A percentile compares a stretch with the other conserved stretches of the same genome.
These are phyloP conservation scores for Psidium guajava DNA, from an alignment of 345 rosid genomes.

Conservation along the genomic window DNA sequence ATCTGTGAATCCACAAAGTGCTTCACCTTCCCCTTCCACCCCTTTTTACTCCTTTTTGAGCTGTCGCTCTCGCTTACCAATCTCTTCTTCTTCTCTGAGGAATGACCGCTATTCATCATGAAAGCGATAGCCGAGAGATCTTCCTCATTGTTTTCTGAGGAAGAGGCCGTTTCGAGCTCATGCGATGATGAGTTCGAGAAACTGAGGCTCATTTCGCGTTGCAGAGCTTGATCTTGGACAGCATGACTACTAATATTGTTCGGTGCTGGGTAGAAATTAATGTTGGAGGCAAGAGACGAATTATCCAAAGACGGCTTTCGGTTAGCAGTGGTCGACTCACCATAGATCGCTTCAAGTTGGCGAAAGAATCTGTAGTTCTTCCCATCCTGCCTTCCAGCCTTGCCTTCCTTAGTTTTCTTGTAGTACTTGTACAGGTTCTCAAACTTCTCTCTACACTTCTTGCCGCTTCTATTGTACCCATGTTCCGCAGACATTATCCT, in stretches of 20 bases:
- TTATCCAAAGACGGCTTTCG: background rate
- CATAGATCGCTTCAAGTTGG: slow-evolving; percentile 49
- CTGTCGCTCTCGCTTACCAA: slow-evolving; percentile 3
- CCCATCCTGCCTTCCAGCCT: slow-evolving; percentile 50
- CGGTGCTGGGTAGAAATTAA: background rate
- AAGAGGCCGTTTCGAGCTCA: slow-evolving; percentile 40
- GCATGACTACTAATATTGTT: slow-evolving; percentile 1
- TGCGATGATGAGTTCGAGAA: slow-evolving; percentile 25
- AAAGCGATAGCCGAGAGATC: slow-evolving; percentile 41
- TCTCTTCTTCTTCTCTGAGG: slow-evolving; percentile 11
- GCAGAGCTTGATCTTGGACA: slow-evolving; percentile 1
- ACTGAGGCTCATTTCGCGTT: slow-evolving; percentile 19
- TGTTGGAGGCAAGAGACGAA: background rate
- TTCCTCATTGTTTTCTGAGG: slow-evolving; percentile 23
- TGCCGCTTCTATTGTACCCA: slow-evolving; percentile 46
- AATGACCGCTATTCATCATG: slow-evolving; percentile 22
- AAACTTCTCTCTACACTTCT: slow-evolving; percentile 56
- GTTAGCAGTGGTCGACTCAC: slow-evolving; percentile 15
- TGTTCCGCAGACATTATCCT: slow-evolving; percentile 49
- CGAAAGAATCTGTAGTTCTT: slow-evolving; percentile 49
- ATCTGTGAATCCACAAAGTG: slow-evolving; percentile 26
- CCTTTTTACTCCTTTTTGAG: slow-evolving; percentile 3
- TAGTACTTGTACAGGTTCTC: slow-evolving; percentile 58
- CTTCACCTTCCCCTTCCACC: slow-evolving; percentile 37
- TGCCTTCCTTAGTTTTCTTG: slow-evolving; percentile 58